A percentile compares a stretch with the other conserved stretches of the same genome.
Conservation (phyloP, 2,329 filamentous ascomycete species). For the Gliomastix tumulicola region DNA sequence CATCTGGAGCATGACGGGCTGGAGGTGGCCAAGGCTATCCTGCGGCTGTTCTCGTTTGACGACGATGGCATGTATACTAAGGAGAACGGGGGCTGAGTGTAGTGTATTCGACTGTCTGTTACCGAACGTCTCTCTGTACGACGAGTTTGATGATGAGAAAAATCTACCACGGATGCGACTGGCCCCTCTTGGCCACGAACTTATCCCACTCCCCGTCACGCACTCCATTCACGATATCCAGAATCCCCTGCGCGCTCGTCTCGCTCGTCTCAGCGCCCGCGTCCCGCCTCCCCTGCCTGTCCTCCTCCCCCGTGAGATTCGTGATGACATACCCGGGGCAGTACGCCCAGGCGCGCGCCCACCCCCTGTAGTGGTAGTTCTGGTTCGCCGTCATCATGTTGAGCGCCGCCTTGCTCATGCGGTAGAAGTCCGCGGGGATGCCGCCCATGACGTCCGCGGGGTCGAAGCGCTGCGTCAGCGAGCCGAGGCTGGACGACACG, state of each 20-base stretch:
- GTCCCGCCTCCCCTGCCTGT: background rate
- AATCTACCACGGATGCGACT: conserved; percentile 1
- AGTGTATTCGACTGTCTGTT: too few species aligned
- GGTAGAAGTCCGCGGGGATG: background rate
- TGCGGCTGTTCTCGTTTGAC: conserved; percentile 48
- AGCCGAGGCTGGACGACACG: conserved; percentile 23
- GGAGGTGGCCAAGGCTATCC: conserved; percentile 57
- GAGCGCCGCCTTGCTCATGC: conserved; percentile 6
- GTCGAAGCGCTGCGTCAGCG: conserved; percentile 13
- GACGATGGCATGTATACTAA: conserved; percentile 30
- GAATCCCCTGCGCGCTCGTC: background rate
- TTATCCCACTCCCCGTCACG: background rate
- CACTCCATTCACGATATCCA: conserved; percentile 1
- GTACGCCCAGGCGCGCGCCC: conserved; percentile 22
- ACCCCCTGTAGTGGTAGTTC: conserved; percentile 14
- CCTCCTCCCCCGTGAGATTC: conserved; percentile 17
- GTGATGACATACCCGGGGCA: conserved; percentile 24
- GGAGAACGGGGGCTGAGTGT: too few species aligned
- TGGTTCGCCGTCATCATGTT: conserved; percentile 23
- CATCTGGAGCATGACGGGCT: conserved; percentile 63
- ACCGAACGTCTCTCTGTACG: too few species aligned
- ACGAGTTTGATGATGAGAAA: too few species aligned
- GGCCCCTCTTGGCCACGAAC: background rate
- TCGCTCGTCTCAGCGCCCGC: background rate
- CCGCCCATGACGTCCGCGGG: background rate